Evolutionary conservation across 257 asterid genomes (phyloP).

Genomic region (Primulina eburnea): DNA sequence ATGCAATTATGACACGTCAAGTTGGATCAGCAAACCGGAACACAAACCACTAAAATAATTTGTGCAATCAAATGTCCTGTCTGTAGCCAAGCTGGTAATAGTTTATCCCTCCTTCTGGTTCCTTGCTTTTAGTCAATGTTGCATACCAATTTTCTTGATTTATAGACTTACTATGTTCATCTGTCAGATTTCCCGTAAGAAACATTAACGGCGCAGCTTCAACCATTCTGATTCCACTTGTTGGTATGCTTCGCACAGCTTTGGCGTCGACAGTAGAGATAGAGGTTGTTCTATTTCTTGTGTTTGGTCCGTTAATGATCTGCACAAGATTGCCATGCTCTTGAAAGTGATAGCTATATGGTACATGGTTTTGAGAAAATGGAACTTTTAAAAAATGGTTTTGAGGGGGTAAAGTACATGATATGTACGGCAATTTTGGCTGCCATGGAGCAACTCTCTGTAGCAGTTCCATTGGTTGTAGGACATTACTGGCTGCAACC

Average conservation of each 20-base stretch:
- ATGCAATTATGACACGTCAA: not conserved
- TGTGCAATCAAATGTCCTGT: constrained; percentile 32
- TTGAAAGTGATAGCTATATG: constrained; percentile 12
- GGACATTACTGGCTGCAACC: constrained; percentile 31
- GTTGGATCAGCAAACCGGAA: constrained; percentile 26
- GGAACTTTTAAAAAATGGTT: constrained; percentile 32
- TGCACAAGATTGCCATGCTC: constrained; percentile 24
- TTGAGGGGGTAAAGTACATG: constrained; percentile 35
- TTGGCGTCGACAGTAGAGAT: constrained; percentile 24
- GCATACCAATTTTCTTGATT: constrained; percentile 36
- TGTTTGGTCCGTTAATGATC: constrained; percentile 28
- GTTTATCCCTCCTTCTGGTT: constrained; percentile 49
- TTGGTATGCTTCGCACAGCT: constrained; percentile 25
- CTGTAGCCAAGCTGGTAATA: constrained; percentile 39
- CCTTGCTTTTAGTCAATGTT: constrained; percentile 49
- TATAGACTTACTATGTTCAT: constrained; percentile 24
- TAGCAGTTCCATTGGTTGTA: constrained; percentile 31
- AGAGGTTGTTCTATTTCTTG: constrained; percentile 9
- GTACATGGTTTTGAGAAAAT: constrained; percentile 18
- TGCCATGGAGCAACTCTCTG: constrained; percentile 36
- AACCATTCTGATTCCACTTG: constrained; percentile 31
- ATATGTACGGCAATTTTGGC: constrained; percentile 29
- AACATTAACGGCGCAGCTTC: constrained; percentile 27
- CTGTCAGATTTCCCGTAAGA: constrained; percentile 30
- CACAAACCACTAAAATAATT: constrained; percentile 8